phyloP scores from a whole-genome alignment of 352 stramenopile genomes.

The Thraustochytrium sp. region DNA sequence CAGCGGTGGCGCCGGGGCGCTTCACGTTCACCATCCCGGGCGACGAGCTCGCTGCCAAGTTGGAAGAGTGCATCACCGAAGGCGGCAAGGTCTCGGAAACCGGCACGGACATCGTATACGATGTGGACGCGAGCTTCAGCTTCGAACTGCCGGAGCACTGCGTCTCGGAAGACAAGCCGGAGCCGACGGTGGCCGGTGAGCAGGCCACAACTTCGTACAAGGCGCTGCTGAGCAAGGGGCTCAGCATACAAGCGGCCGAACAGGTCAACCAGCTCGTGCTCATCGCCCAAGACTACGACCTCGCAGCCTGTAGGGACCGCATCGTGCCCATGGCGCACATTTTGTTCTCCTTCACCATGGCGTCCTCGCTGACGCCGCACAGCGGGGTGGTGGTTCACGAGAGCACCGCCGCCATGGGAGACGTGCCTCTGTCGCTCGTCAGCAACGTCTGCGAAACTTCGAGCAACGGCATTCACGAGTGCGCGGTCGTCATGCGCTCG shows the following conservation, averaged over 20 bases:
- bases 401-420: background rate
- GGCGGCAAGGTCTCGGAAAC: background rate
- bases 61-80: background rate
- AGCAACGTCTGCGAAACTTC: background rate
- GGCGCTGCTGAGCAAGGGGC: background rate
- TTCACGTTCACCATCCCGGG: background rate
- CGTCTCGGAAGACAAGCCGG: background rate
- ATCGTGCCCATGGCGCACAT: background rate
- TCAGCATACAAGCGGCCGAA: no score
- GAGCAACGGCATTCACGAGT: background rate
- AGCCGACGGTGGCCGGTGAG: background rate
- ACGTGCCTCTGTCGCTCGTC: background rate
- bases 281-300: background rate
- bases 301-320: background rate
- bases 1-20: background rate
- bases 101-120: background rate
- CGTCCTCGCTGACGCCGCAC: background rate
- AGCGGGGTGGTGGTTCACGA: background rate
- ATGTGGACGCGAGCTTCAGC: background rate
- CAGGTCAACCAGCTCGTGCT: slow-evolving; percentile 4
- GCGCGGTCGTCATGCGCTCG: background rate
- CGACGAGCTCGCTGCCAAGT: background rate
- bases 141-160: background rate
- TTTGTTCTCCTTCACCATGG: background rate
- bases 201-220: background rate